Evolutionary conservation across 2,329 filamentous ascomycete genomes (phyloP).

Genomic region (Moelleriella libera): DNA sequence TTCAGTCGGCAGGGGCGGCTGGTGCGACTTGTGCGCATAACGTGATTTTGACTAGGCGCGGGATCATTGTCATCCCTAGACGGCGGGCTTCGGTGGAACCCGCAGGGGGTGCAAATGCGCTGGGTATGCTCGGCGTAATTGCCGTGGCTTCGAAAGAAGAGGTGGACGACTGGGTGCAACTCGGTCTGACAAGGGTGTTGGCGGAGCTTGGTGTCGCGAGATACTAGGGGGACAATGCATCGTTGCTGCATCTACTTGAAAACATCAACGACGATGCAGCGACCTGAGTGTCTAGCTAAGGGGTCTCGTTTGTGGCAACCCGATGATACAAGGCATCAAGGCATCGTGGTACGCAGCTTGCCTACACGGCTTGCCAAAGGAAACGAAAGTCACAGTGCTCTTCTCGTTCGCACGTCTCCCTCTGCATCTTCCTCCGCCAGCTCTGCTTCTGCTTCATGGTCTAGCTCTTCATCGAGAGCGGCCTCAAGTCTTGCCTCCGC

Average conservation of each 20-base stretch:
- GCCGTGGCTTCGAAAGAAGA: neutral
- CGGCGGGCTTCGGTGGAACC: conserved; percentile 14
- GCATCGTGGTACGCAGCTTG: no score
- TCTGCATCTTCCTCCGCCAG: conserved; percentile 2
- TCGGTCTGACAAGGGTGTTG: neutral
- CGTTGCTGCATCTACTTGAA: neutral
- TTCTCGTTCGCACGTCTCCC: neutral
- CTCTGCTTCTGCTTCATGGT: conserved; percentile 15
- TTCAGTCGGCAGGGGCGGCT: conserved; percentile 3
- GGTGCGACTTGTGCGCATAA: conserved; percentile 20
- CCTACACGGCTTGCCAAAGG: no score
- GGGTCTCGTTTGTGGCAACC: no score
- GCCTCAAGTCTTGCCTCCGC: conserved; percentile 18
- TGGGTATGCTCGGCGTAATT: conserved; percentile 31
- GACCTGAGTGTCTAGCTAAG: no score
- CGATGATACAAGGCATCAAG: no score
- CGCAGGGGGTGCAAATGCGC: conserved; percentile 26
- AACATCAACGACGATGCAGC: no score
- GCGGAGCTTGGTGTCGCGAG: neutral
- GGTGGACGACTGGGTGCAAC: neutral
- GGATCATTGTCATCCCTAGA: conserved; percentile 33
- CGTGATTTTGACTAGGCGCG: conserved; percentile 25
- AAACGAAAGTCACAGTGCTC: no score
- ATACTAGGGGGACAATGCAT: no score
- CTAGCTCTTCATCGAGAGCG: conserved; percentile 16